Evolutionary conservation across 176 grass and related monocot species (phyloP), one percentile per base, ranked within the genome.

Genomic region (Thinopyrum elongatum): DNA sequence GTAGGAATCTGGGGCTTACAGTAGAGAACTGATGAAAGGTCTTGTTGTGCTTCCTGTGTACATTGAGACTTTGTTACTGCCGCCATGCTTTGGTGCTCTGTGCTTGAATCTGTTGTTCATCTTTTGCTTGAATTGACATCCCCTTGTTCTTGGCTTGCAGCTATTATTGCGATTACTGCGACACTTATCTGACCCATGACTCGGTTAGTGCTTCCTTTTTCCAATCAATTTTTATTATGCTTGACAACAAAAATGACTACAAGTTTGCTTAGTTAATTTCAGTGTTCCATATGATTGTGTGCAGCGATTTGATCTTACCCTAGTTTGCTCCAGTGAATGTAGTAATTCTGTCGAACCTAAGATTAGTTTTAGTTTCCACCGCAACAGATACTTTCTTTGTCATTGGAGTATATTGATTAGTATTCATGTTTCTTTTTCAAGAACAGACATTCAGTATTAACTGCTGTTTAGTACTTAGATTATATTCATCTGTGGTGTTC

Each of bases 131-230:
- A 70, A 15, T 44, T 82, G 41, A 71, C 8, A 70, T 53, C 21
- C 58, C 36, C 6, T 82, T 81, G 69, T 80, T 67, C 31, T 88
- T 87, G 57, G 34, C 65, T 61, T 87, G 59, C 88, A 99, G 97
- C 79, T 99, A 99, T 76, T 96, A 94, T 5, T 99, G 97, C 26
- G 97, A 99, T 63, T 99, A 99, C 72, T 99, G 97, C 36, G 97
- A 99, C 71, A 99, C 97, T 83, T 99, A 99, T 65, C 83, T 99
- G 22, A 96, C 97, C 63, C 95, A 97, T 80, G 97, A 99, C 89
- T 99, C 97, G 15, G 97, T 96, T 62, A 89, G 90, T 77, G 49
- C 27, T 38, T 77, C 31, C 22, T 73, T 19, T 53, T 19, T 27
- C 21, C 74, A 16, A 42, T 51, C 42, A 49, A 7, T 12, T 80